phyloP scores from a whole-genome alignment of 208 protist species.

The Crithidia expoeki region DNA sequence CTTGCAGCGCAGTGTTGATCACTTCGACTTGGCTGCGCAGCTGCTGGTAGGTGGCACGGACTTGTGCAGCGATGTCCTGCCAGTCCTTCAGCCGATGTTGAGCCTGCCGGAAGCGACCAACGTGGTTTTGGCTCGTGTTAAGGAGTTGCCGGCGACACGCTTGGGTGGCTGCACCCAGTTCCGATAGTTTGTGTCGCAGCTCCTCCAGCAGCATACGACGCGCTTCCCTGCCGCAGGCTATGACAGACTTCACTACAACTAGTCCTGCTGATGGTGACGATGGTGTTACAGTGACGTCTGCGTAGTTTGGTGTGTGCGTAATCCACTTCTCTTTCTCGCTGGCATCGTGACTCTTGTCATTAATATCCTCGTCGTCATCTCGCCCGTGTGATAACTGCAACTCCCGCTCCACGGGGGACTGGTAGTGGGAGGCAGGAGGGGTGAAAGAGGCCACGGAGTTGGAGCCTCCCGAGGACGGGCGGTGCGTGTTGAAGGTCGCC shows the following conservation, averaged over 20 bases:
- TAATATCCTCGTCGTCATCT: background rate
- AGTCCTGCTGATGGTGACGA: background rate
- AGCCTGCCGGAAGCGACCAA: conserved; percentile 42
- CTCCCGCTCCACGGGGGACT: conserved; percentile 6
- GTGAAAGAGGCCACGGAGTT: conserved; percentile 11
- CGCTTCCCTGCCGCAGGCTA: background rate
- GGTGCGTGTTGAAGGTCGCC: conserved; percentile 1
- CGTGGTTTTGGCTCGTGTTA: conserved; percentile 38
- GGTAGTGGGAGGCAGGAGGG: background rate
- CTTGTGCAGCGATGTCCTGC: conserved; percentile 46
- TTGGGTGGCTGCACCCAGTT: conserved; percentile 15
- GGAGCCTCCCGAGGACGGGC: conserved; percentile 15
- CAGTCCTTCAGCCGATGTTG: conserved; percentile 64
- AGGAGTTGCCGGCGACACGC: conserved; percentile 22
- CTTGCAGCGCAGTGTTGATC: conserved; percentile 36
- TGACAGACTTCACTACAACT: background rate
- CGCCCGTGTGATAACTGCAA: background rate
- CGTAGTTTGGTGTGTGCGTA: background rate
- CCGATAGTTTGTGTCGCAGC: conserved; percentile 34
- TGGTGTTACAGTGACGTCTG: background rate
- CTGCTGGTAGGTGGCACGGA: conserved; percentile 39
- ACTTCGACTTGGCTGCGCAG: conserved; percentile 39
- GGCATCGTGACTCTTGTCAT: too few species aligned
- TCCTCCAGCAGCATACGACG: conserved; percentile 21
- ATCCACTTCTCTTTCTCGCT: too few species aligned